phyloP scores from a whole-genome alignment of 768 basidiomycete species.

The Leucocoprinus leucothites region DNA sequence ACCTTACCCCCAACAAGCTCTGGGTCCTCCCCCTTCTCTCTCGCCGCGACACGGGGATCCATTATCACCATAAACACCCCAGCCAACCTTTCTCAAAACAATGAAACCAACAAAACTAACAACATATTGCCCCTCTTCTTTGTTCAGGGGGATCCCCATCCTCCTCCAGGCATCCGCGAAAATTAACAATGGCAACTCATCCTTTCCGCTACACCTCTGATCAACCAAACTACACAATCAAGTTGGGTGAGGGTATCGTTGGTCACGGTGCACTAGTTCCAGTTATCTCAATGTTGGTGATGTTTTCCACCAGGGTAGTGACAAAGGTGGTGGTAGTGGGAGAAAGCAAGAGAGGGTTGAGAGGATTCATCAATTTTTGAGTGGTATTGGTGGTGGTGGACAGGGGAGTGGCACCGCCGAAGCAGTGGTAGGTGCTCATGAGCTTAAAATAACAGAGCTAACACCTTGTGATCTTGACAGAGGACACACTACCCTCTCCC shows the following conservation, averaged over 20 bases:
- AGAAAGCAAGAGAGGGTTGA: conserved; percentile 70
- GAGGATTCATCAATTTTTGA: conserved; percentile 44
- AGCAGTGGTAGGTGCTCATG: not conserved
- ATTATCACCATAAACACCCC: too few species aligned
- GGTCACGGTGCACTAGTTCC: conserved; percentile 48
- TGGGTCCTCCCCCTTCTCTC: too few species aligned
- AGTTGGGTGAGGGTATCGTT: conserved; percentile 39
- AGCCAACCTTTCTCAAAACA: too few species aligned
- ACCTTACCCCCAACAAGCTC: too few species aligned
- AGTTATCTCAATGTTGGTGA: conserved; percentile 68
- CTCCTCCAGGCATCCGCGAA: conserved; percentile 48
- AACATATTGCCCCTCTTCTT: conserved; percentile 63
- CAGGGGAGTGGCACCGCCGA: not conserved
- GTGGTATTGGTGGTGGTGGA: conserved; percentile 11
- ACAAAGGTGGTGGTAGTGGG: conserved; percentile 20
- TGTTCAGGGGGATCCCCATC: conserved; percentile 78
- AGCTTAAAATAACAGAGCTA: conserved; percentile 64
- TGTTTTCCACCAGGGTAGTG: conserved; percentile 27
- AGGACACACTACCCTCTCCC: conserved; percentile 16
- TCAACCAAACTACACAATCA: conserved; percentile 26
- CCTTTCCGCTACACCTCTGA: conserved; percentile 28
- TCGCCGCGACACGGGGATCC: too few species aligned
- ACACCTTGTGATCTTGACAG: conserved; percentile 93
- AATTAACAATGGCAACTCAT: conserved; percentile 68
- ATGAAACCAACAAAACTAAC: conserved; percentile 66